Conservation (phyloP, 2,329 filamentous ascomycete genomes). For the Colletotrichum lentis region DNA sequence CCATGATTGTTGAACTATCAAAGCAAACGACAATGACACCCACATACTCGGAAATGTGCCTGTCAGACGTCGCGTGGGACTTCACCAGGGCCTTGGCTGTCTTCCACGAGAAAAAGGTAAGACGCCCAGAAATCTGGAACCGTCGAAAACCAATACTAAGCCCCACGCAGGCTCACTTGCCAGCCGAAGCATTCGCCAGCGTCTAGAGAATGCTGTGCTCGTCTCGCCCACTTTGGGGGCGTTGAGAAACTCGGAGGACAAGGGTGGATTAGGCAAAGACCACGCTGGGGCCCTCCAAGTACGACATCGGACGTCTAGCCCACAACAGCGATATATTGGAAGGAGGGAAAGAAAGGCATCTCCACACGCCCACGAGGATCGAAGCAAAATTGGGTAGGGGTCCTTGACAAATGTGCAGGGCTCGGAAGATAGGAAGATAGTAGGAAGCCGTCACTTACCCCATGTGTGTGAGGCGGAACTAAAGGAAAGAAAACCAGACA, state of each 20-base stretch:
- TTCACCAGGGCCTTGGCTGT: conserved; percentile 76
- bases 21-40: conserved; percentile 82
- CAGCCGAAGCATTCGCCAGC: conserved; percentile 56
- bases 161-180: conserved; percentile 53
- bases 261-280: conserved; percentile 21
- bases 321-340: conserved; percentile 26
- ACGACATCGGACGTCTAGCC: conserved; percentile 22
- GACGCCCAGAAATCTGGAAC: conserved; percentile 39
- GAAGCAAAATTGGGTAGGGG: conserved; percentile 14
- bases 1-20: conserved; percentile 78
- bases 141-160: conserved; percentile 16
- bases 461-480: conserved; percentile 13
- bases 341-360: background rate
- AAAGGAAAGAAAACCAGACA: conserved; percentile 9
- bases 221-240: conserved; percentile 13
- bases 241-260: conserved; percentile 24
- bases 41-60: conserved; percentile 81
- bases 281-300: conserved; percentile 21
- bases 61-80: conserved; percentile 82
- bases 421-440: conserved; percentile 19
- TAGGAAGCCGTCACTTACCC: conserved; percentile 9
- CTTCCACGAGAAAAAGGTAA: conserved; percentile 79
- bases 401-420: conserved; percentile 5
- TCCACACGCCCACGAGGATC: conserved; percentile 22
- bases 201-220: conserved; percentile 38